A percentile compares a stretch with the other conserved stretches of the same genome.
These are phyloP conservation scores for Coniochaeta sp. DNA, from an alignment of 2,329 filamentous ascomycete genomes.

Conservation along the genomic window DNA sequence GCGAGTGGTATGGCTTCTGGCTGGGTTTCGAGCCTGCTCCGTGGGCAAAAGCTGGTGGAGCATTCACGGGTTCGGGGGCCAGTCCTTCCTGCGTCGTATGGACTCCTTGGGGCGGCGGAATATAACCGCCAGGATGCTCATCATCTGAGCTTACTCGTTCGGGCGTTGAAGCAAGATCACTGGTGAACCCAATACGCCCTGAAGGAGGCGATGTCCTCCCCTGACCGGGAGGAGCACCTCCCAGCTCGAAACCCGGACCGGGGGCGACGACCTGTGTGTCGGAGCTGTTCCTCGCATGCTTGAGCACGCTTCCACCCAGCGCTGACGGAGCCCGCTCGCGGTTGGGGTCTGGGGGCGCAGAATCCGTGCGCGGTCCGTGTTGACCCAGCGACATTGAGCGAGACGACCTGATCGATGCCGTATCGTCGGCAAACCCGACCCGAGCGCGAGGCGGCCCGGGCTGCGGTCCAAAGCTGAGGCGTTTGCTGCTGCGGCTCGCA, in stretches of 20 bases:
- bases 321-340: slow-evolving; percentile 27
- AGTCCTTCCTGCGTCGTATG: neutral
- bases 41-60: slow-evolving; percentile 75
- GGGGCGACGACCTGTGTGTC: slow-evolving; percentile 28
- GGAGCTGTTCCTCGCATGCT: slow-evolving; percentile 40
- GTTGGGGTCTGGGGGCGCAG: slow-evolving; percentile 37
- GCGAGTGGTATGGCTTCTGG: slow-evolving; percentile 64
- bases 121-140: slow-evolving; percentile 32
- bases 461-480: slow-evolving; percentile 43
- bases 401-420: slow-evolving; percentile 40
- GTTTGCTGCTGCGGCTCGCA: slow-evolving; percentile 51
- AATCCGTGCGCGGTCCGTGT: slow-evolving; percentile 37
- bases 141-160: slow-evolving; percentile 53
- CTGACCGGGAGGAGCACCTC: slow-evolving; percentile 27
- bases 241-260: slow-evolving; percentile 22
- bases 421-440: slow-evolving; percentile 53
- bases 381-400: slow-evolving; percentile 42
- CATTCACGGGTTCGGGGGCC: slow-evolving; percentile 68
- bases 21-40: slow-evolving; percentile 62
- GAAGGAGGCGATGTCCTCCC: slow-evolving; percentile 8
- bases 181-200: slow-evolving; percentile 22
- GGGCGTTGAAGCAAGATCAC: slow-evolving; percentile 37
- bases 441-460: slow-evolving; percentile 29
- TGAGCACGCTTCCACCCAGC: slow-evolving; percentile 20
- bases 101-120: neutral